Base-by-base conservation (phyloP, 1,284 basidiomycete species). In the Xerocomus minutiporus region DNA sequence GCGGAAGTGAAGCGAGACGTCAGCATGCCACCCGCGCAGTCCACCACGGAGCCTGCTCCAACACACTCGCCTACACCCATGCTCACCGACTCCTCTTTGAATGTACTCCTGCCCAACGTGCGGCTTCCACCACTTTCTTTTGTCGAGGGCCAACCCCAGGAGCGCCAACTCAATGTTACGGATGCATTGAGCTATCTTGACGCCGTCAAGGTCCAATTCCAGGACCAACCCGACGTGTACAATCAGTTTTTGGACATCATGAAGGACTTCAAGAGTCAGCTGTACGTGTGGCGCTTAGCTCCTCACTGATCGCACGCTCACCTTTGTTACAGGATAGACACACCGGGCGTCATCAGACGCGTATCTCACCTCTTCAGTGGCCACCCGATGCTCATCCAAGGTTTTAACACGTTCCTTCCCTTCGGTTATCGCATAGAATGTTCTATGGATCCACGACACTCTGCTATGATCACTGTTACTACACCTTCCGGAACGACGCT, bases 361-460 rank as follows among this genome's bases (percentile, higher is more conserved):
- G 96, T 98, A 29, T 96, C 93, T 1, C 83, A 87, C 36, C 84
- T 98, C 25, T 98, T 99, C 75, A 84, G 87, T 54, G 93, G 93
- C 1, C 93, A 97, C 66, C 92, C 93, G 0, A 71, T 77, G 28
- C 87, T 99, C 56, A 97, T 99, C 46, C 92, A 97, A 72, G 95
- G 94, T 23, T 99, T 98, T 80, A 98, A 98, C 75, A 97, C 94
- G 2, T 98, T 99, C 72, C 80, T 98, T 8, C 96, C 96, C 1
- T 83, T 85, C 9, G 96, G 95, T 9, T 98, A 98, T 70, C 86
- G 91, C 42, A 97, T 98, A 68, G 93, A 97, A 59, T 86, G 84
- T 59, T 79, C 79, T 13, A 73, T 72, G 26, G 84, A 87, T 60
- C 71, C 74, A 12, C 73, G 75, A 23, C 78, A 83, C 42, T 72